A percentile compares a stretch with the other conserved stretches of the same genome.
These are phyloP conservation scores for Metschnikowia lochheadii DNA, from an alignment of 805 yeast genomes.

Conservation along the genomic window DNA sequence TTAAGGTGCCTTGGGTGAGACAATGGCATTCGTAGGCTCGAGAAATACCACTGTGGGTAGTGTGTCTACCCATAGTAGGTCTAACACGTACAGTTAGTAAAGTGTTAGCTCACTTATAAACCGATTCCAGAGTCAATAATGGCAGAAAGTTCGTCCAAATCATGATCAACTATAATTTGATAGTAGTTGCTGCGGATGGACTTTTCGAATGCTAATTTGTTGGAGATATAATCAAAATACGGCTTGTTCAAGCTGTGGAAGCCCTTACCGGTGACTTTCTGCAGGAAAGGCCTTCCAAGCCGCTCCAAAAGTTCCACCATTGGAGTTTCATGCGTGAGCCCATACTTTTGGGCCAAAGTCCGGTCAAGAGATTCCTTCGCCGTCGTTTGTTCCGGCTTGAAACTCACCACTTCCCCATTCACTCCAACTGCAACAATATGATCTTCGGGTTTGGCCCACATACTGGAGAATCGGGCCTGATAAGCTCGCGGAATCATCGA, in stretches of 20 bases:
- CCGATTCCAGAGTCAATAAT: background rate
- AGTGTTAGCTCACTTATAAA: background rate
- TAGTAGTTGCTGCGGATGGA: background rate
- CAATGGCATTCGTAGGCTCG: no score
- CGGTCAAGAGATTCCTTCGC: slow-evolving; percentile 14
- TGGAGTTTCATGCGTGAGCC: slow-evolving; percentile 5
- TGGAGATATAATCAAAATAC: slow-evolving; percentile 27
- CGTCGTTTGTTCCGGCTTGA: slow-evolving; percentile 8
- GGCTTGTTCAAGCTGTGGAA: slow-evolving; percentile 34
- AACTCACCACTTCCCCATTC: slow-evolving; percentile 32
- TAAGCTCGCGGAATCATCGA: slow-evolving; percentile 34
- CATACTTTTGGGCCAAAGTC: slow-evolving; percentile 9
- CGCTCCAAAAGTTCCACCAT: slow-evolving; percentile 18
- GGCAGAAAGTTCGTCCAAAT: slow-evolving; percentile 25
- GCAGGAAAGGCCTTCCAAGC: slow-evolving; percentile 30
- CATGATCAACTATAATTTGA: slow-evolving; percentile 31
- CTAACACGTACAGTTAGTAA: background rate
- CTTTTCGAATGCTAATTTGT: background rate
- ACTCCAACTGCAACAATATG: slow-evolving; percentile 29
- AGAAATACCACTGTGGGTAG: no score
- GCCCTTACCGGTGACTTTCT: slow-evolving; percentile 40
- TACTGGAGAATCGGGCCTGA: slow-evolving; percentile 18
- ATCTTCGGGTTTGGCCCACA: slow-evolving; percentile 18
- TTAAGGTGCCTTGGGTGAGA: no score
- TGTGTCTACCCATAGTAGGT: no score